Percentiles rank a stretch among this genome's conserved stretches.
phyloP scores from a whole-genome alignment of 2,329 filamentous ascomycete species.

The Fulvia fulva region DNA sequence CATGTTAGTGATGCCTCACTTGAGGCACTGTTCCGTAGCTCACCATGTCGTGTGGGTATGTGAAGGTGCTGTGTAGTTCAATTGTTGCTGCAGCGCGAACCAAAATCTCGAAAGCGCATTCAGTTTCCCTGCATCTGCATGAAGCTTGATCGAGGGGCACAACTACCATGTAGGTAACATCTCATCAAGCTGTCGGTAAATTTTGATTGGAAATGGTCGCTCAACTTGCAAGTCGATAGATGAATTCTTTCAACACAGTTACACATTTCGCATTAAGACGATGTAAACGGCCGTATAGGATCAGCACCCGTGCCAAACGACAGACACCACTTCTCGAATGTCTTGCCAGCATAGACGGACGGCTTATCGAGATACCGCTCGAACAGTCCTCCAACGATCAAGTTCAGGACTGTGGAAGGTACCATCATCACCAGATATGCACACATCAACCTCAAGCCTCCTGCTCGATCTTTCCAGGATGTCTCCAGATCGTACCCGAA shows the following conservation, averaged over 20 bases:
- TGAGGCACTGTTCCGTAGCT: background rate
- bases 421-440: conserved; percentile 13
- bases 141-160: background rate
- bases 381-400: conserved; percentile 14
- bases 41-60: conserved; percentile 2
- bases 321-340: conserved; percentile 15
- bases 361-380: conserved; percentile 14
- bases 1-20: background rate
- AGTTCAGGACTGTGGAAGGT: conserved; percentile 10
- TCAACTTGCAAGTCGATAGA: too few relatives aligned
- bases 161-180: too few relatives aligned
- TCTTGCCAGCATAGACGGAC: conserved; percentile 9
- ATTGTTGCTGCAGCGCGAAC: background rate
- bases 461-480: conserved; percentile 1
- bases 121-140: too few relatives aligned
- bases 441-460: background rate
- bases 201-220: background rate
- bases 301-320: conserved; percentile 2
- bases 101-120: background rate
- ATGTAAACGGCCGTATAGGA: background rate
- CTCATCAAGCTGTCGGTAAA: background rate
- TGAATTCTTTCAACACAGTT: background rate
- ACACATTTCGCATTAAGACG: background rate
- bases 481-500: conserved; percentile 5
- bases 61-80: background rate